Conservation (phyloP, 2,329 filamentous ascomycete species). For the Alternaria hordeiaustralica region DNA sequence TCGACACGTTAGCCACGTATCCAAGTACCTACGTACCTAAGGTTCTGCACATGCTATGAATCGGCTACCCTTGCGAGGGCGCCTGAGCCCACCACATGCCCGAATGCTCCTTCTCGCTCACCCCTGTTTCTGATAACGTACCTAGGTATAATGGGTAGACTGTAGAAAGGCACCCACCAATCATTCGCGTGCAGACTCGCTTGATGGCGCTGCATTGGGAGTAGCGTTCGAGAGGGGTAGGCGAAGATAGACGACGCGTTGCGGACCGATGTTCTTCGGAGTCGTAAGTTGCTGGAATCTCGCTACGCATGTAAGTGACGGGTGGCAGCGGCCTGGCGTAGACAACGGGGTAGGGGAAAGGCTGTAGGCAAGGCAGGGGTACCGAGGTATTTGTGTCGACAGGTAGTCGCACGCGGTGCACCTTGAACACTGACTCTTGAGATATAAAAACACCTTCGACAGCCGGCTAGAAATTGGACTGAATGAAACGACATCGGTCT, state of each 20-base stretch:
- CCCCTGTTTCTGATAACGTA: slow-evolving; percentile 18
- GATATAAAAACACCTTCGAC: background rate
- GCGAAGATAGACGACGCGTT: slow-evolving; percentile 1
- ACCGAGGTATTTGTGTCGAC: background rate
- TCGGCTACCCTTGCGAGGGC: slow-evolving; percentile 16
- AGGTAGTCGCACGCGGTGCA: background rate
- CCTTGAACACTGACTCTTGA: background rate
- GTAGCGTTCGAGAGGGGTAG: background rate
- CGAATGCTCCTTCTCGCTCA: slow-evolving; percentile 16
- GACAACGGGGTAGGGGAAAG: background rate
- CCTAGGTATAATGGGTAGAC: background rate
- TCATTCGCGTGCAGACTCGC: background rate
- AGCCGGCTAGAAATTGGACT: background rate
- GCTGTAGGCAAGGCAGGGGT: background rate
- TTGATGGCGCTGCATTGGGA: background rate
- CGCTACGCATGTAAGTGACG: background rate
- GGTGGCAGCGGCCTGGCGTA: background rate
- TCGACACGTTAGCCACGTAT: background rate
- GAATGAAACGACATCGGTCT: background rate
- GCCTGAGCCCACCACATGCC: background rate
- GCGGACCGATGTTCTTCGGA: background rate
- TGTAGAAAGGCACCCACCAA: background rate
- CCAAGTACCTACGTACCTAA: background rate
- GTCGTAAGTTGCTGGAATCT: background rate
- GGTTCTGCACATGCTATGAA: background rate